Evolutionary conservation across 106 monocot genomes (phyloP).

Genomic region (Allium fistulosum): DNA sequence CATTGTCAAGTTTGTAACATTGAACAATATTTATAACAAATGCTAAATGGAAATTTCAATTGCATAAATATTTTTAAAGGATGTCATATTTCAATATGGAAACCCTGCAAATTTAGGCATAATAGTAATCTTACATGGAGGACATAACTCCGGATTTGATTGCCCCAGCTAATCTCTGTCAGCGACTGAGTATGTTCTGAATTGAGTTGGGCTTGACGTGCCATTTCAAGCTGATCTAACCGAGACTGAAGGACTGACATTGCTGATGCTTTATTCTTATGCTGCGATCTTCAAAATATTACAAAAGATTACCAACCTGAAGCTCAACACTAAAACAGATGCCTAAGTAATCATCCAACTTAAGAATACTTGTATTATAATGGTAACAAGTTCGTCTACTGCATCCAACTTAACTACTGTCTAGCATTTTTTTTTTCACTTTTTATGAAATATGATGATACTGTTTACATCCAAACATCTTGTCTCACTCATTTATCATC

Average conservation of each 20-base stretch:
- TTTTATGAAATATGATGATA: too few relatives aligned
- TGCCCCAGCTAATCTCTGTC: constrained; percentile 93
- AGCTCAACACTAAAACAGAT: not conserved
- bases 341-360: not conserved
- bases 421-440: too few relatives aligned
- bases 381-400: not conserved
- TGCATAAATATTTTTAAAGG: too few relatives aligned
- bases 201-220: constrained; percentile 84
- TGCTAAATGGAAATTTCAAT: too few relatives aligned
- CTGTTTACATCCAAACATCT: too few relatives aligned
- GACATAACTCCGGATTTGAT: constrained; percentile 84
- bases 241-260: constrained; percentile 93
- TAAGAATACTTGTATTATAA: not conserved
- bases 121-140: constrained; percentile 50
- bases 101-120: not conserved
- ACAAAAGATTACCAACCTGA: not conserved
- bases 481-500: too few relatives aligned
- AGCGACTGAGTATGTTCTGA: constrained; percentile 89
- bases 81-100: too few relatives aligned
- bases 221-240: constrained; percentile 89
- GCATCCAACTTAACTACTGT: too few relatives aligned
- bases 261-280: constrained; percentile 84
- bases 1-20: too few relatives aligned
- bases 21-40: too few relatives aligned
- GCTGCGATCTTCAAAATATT: constrained; percentile 64